Evolutionary conservation across 1,284 basidiomycete species (phyloP), one percentile per base, ranked within the genome.

Genomic region (Calocybe gambosa): DNA sequence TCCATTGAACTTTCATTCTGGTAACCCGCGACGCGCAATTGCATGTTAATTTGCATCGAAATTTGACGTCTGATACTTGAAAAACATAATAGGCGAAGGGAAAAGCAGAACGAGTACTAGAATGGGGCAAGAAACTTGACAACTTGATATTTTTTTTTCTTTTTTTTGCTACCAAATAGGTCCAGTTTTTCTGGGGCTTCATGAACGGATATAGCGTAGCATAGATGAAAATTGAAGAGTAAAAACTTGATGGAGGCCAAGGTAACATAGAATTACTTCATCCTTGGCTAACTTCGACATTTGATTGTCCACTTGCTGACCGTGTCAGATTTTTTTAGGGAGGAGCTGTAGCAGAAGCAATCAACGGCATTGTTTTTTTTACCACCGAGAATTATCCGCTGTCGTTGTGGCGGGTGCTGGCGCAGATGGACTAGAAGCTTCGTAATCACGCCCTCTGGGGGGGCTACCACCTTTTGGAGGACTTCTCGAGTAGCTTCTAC

Each of bases 381-480:
- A 80, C 75, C 76, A 78, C 53, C 75, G 71, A 28, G 65, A 51
- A 33, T 61, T 55, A 33, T 68, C 73, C 51, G 51, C 65, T 50
- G 55, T 62, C 50, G 58, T 62, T 55, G 50, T 58, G 48, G 50
- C 46, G 19, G 51, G 47, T 19, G 49, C 60, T 39, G 62, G 60
- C 18, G 56, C 57, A 15, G 57, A 50, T 21, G 63, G 39, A 13
- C 62, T 60, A 39, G 49, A 39, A 10, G 58, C 59, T 39, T 79
- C 77, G 53, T 61, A 78, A 42, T 82, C 82, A 53, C 78, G 70
- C 15, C 16, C 59, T 50, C 65, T 74, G 12, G 67, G 50, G 35
- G 85, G 86, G 67, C 85, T 88, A 62, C 82, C 79, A 47, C 82
- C 84, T 57, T 84, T 71, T 46, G 84, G 83, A 29, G 87, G 87